These are phyloP conservation scores for Microbotryum intermedium DNA, from an alignment of 1,284 basidiomycete genomes.

Conservation along the genomic window DNA sequence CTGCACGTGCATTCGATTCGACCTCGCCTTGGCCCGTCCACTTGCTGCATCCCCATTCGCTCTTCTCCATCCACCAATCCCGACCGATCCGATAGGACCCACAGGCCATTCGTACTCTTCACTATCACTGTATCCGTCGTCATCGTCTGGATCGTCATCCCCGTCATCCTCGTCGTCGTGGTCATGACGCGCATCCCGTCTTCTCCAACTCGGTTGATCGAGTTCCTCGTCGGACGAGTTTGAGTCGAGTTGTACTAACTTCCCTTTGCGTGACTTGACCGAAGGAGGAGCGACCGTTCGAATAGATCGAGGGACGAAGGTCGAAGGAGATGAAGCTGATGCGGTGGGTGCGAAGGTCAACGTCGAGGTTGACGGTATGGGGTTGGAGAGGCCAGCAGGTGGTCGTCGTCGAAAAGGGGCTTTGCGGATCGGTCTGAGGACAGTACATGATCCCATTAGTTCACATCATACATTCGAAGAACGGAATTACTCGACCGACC, in stretches of 20 bases:
- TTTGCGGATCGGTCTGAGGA: too few relatives aligned
- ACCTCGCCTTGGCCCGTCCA: too few relatives aligned
- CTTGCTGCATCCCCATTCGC: neutral
- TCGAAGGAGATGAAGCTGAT: constrained; percentile 1
- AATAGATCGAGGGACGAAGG: neutral
- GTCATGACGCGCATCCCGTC: too few relatives aligned
- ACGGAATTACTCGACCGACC: too few relatives aligned
- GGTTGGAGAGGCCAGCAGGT: neutral
- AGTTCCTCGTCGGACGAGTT: neutral
- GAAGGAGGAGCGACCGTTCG: neutral
- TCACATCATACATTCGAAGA: too few relatives aligned
- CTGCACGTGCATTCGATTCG: neutral
- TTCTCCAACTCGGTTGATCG: too few relatives aligned
- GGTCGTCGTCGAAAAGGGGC: too few relatives aligned
- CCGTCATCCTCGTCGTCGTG: neutral
- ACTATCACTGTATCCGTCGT: constrained; percentile 8
- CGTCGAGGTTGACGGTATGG: neutral
- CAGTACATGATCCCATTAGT: too few relatives aligned
- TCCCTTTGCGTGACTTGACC: neutral
- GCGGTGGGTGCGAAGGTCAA: neutral
- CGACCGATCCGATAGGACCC: constrained; percentile 20
- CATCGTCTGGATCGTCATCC: neutral
- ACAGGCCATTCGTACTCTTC: constrained; percentile 30
- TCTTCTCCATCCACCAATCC: constrained; percentile 13
- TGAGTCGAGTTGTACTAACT: neutral